phyloP scores from a whole-genome alignment of 208 protist species.

The Leishmania major region DNA sequence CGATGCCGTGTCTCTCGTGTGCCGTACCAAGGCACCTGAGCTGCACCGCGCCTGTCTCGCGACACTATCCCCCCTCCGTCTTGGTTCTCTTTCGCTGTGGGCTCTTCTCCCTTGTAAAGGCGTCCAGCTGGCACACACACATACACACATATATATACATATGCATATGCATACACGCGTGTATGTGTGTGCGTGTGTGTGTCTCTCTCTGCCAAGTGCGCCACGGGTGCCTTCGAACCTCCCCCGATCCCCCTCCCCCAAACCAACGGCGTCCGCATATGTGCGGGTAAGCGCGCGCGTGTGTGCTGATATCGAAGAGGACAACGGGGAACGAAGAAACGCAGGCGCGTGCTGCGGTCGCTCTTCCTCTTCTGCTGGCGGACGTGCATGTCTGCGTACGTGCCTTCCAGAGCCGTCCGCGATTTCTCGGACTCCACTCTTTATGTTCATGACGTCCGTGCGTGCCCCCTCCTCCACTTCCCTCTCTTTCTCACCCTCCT shows the following conservation, averaged over 20 bases:
- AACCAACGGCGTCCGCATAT: background rate
- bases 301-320: background rate
- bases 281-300: background rate
- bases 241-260: background rate
- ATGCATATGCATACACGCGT: no score
- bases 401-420: background rate
- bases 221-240: background rate
- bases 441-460: background rate
- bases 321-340: background rate
- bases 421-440: background rate
- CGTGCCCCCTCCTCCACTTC: background rate
- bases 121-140: no score
- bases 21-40: background rate
- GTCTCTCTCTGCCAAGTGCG: background rate
- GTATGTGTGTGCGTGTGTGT: background rate
- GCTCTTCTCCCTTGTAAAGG: background rate
- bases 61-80: background rate
- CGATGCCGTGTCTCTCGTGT: background rate
- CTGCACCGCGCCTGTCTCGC: background rate
- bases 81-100: no score
- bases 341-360: background rate
- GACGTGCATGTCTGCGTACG: background rate
- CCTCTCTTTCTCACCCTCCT: background rate
- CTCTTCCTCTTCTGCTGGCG: background rate
- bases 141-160: no score